Conservation (phyloP, 352 stramenopile species). For the Phytophthora parvispora region DNA sequence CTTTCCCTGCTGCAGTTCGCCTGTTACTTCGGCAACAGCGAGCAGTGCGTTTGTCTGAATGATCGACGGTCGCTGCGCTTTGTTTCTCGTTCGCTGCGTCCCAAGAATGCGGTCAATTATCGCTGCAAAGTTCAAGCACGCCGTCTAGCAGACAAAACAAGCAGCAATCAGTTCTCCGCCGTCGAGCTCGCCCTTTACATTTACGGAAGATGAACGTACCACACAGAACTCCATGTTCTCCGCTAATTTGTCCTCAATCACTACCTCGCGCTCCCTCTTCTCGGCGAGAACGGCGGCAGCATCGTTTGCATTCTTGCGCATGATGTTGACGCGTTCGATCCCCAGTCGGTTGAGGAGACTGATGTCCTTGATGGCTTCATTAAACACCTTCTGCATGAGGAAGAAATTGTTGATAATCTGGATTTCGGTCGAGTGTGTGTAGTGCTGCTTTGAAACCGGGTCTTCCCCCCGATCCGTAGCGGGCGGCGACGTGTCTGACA, state of each 20-base stretch:
- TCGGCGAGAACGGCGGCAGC: background rate
- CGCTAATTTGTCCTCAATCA: constrained; percentile 39
- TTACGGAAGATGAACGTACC: constrained; percentile 18
- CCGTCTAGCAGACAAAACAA: constrained; percentile 7
- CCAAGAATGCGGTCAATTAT: constrained; percentile 25
- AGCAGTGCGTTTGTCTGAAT: constrained; percentile 24
- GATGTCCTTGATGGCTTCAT: constrained; percentile 57
- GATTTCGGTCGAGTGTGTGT: constrained; percentile 30
- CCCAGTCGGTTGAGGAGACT: constrained; percentile 51
- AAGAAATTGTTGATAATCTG: constrained; percentile 59
- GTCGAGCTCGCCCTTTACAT: background rate
- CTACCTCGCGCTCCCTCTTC: constrained; percentile 14
- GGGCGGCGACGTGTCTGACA: background rate
- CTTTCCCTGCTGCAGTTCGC: constrained; percentile 1
- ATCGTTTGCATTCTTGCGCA: constrained; percentile 5
- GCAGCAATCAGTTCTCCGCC: constrained; percentile 2
- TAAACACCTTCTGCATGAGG: constrained; percentile 50
- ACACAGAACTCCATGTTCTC: constrained; percentile 55
- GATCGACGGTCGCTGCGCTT: background rate
- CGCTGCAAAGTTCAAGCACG: constrained; percentile 25
- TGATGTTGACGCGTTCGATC: constrained; percentile 29
- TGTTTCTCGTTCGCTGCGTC: background rate
- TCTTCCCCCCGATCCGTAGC: constrained; percentile 5
- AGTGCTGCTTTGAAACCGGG: background rate
- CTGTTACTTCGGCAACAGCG: constrained; percentile 11